These are phyloP conservation scores for Chlamydomonas reinhardtii DNA, from an alignment of 163 green algal species.

Conservation along the genomic window DNA sequence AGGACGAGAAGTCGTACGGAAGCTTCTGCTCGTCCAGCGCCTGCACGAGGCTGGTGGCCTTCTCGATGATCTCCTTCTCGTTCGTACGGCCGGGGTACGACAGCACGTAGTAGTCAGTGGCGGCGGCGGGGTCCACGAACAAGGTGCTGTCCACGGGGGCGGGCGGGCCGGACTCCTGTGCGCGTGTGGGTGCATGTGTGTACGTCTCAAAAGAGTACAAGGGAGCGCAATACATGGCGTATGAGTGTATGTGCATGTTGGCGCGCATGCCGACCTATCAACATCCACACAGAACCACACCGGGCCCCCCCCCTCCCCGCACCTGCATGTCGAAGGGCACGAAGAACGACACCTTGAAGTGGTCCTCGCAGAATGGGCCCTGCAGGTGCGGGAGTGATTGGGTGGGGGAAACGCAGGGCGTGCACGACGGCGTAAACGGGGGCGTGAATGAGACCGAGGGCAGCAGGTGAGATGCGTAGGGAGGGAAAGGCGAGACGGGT, in stretches of 20 bases:
- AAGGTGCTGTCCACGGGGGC: conserved; percentile 26
- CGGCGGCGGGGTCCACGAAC: conserved; percentile 34
- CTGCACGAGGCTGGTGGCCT: conserved; percentile 5
- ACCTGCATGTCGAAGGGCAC: conserved; percentile 47
- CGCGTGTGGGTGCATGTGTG: background rate
- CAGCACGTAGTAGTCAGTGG: conserved; percentile 43
- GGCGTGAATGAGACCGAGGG: too few species aligned
- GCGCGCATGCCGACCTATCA: too few species aligned
- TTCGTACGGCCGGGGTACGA: conserved; percentile 49
- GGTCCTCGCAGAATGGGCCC: conserved; percentile 44
- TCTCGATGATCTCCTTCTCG: conserved; percentile 40
- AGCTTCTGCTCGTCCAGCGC: background rate
- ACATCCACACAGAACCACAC: too few species aligned
- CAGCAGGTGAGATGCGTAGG: too few species aligned
- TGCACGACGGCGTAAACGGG: too few species aligned
- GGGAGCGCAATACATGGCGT: too few species aligned
- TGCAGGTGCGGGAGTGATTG: too few species aligned
- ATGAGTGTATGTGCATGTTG: too few species aligned
- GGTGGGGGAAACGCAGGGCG: too few species aligned
- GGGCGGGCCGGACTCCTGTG: conserved; percentile 37
- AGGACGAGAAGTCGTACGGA: conserved; percentile 38
- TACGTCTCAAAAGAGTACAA: too few species aligned
- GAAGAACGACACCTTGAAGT: conserved; percentile 47
- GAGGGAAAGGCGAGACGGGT: too few species aligned
- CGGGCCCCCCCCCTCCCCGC: too few species aligned